Conservation (phyloP, 2,329 filamentous ascomycete species). For the Knoxdaviesia proteae region DNA sequence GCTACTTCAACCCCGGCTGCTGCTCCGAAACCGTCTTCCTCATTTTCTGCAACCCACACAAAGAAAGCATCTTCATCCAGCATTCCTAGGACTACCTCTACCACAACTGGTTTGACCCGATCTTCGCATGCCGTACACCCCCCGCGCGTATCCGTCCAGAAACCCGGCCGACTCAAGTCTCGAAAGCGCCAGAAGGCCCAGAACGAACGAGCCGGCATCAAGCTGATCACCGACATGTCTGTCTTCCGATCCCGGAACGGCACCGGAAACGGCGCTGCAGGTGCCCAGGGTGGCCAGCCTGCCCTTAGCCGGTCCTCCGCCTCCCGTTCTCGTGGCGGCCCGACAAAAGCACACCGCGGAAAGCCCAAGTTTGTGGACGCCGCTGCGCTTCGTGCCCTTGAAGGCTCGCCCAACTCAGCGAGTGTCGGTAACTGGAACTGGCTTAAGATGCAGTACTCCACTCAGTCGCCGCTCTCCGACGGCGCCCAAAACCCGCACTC, state of each 20-base stretch:
- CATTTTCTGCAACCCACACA: too few species aligned
- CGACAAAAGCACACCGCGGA: conserved; percentile 6
- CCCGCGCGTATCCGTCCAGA: conserved; percentile 18
- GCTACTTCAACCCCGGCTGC: too few species aligned
- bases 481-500: conserved; percentile 6
- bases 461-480: conserved; percentile 10
- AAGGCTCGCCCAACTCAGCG: conserved; percentile 30
- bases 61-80: too few species aligned
- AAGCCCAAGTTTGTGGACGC: conserved; percentile 33
- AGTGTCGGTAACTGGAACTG: conserved; percentile 37
- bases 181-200: conserved; percentile 38
- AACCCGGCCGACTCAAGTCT: conserved; percentile 29
- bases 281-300: conserved; percentile 1
- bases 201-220: conserved; percentile 42
- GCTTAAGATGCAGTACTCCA: conserved; percentile 22
- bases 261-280: conserved; percentile 9
- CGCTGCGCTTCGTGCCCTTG: conserved; percentile 37
- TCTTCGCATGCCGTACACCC: conserved; percentile 15
- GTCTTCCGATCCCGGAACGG: conserved; percentile 21
- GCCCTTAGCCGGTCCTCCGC: too few species aligned
- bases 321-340: conserved; percentile 1
- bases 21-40: too few species aligned
- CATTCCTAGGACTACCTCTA: too few species aligned
- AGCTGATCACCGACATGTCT: conserved; percentile 48
- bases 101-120: conserved; percentile 7